phyloP scores from a whole-genome alignment of 202 grass and related monocot species.

The Cymbopogon flexuosus region DNA sequence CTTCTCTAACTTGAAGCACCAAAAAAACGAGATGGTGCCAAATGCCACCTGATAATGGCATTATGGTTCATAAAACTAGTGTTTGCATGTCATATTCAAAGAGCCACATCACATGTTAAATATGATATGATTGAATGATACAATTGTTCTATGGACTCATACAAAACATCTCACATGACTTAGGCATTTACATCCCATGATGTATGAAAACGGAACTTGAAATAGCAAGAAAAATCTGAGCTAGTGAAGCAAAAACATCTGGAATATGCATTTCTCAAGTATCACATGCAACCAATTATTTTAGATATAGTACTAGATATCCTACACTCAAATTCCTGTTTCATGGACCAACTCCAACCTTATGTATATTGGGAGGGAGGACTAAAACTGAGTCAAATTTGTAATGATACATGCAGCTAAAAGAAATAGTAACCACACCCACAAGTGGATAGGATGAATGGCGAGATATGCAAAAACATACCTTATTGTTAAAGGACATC shows the following conservation, averaged over 20 bases:
- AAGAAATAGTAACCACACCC: neutral
- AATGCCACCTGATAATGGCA: neutral
- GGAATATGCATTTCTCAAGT: neutral
- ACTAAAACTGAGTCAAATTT: neutral
- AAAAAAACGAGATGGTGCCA: constrained; percentile 6
- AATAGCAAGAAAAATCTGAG: neutral
- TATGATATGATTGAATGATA: neutral
- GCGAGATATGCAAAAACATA: constrained; percentile 24
- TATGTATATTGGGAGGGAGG: neutral
- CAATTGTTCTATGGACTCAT: neutral
- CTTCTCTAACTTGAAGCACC: neutral
- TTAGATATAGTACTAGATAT: neutral
- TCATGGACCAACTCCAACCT: neutral
- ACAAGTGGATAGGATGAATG: neutral
- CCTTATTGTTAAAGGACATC: constrained; percentile 98
- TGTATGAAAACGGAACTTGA: neutral
- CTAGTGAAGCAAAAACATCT: neutral
- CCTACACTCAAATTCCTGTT: neutral
- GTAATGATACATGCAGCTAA: neutral
- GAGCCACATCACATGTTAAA: neutral
- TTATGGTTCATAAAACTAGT: neutral
- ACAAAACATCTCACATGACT: neutral
- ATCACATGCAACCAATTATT: neutral
- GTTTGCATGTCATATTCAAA: neutral
- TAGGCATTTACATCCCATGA: neutral